Evolutionary conservation across 2,329 filamentous ascomycete genomes (phyloP), one percentile per base, ranked within the genome.

Genomic region (Monascus ruber): DNA sequence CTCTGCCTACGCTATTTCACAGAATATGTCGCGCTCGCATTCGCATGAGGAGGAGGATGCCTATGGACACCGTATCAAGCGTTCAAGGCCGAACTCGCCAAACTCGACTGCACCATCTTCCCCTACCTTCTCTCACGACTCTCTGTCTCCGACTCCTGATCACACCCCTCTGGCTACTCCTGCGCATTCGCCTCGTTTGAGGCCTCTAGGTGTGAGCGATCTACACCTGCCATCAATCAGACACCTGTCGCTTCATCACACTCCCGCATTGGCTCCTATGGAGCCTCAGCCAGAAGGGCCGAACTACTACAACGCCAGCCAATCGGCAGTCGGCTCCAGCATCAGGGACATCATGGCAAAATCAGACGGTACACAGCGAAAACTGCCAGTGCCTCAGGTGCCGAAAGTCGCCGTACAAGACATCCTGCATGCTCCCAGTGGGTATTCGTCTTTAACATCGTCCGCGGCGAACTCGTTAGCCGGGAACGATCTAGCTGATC

Each of bases 121-220:
- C 27, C 89, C 89, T 25, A 95, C 88, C 3, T 94, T 95, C 62
- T 95, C 89, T 2, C 87, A 95, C 65, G 87, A 94, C 63, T 95
- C 89, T 7, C 75, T 89, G 35, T 96, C 89, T 6, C 91, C 89
- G 4, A 98, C 89, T 1, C 91, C 89, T 7, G 89, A 96, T 56
- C 88, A 95, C 69, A 96, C 91, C n/a, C 89, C 89, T n/a, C 79
- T 96, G 40, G 89, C 88, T 26, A 98, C 89, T 4, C 89, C 89
- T 4, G 89, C 88, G 33, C 91, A 96, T 64, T 95, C 88, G 11
- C 91, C 91, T 37, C 85, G 91, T 33, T 73, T 98, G 50, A 77
- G 88, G 44, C 85, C 89, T 3, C 82, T 84, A 55, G 76, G 73
- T 40, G 70, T 73, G 45, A 73, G 70, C 48, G 79, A 83, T 48